Percentiles rank a stretch among this genome's conserved stretches.
phyloP scores from a whole-genome alignment of 2,329 filamentous ascomycete species.

The Fusarium multiceps region DNA sequence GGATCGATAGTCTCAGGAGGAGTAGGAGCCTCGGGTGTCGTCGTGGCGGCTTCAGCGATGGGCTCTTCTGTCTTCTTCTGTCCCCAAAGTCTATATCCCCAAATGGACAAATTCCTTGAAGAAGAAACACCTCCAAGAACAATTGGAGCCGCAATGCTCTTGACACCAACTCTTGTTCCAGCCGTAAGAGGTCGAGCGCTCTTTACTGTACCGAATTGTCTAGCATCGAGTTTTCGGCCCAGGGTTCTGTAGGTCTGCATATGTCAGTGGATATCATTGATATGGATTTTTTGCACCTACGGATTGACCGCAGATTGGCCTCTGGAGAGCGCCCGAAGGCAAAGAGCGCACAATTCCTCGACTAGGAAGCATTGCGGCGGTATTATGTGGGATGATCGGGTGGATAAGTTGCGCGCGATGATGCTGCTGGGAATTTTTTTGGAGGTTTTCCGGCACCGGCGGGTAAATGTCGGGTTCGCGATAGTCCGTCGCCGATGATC shows the following conservation, averaged over 20 bases:
- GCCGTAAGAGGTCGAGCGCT: constrained; percentile 36
- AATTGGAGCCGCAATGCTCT: constrained; percentile 43
- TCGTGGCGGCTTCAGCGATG: constrained; percentile 31
- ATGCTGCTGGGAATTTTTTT: constrained; percentile 47
- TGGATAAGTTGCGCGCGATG: constrained; percentile 28
- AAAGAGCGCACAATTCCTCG: constrained; percentile 57
- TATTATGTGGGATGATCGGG: constrained; percentile 34
- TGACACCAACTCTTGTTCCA: constrained; percentile 40
- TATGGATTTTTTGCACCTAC: constrained; percentile 37
- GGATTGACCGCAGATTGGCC: constrained; percentile 46
- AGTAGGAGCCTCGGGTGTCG: constrained; percentile 33
- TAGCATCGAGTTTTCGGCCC: constrained; percentile 49
- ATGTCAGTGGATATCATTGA: constrained; percentile 8
- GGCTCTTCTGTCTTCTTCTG: constrained; percentile 45
- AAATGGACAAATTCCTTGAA: constrained; percentile 50
- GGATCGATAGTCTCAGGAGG: constrained; percentile 30
- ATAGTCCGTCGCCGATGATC: constrained; percentile 28
- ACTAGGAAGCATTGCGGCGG: constrained; percentile 58
- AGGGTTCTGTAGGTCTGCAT: constrained; percentile 44
- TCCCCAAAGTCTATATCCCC: constrained; percentile 47
- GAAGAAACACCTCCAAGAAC: constrained; percentile 49
- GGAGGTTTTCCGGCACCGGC: constrained; percentile 38
- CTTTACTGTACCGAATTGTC: constrained; percentile 52
- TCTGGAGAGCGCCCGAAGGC: constrained; percentile 49
- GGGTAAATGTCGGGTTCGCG: constrained; percentile 52